phyloP scores from a whole-genome alignment of 2,329 filamentous ascomycete species.

The Periconia sp. region DNA sequence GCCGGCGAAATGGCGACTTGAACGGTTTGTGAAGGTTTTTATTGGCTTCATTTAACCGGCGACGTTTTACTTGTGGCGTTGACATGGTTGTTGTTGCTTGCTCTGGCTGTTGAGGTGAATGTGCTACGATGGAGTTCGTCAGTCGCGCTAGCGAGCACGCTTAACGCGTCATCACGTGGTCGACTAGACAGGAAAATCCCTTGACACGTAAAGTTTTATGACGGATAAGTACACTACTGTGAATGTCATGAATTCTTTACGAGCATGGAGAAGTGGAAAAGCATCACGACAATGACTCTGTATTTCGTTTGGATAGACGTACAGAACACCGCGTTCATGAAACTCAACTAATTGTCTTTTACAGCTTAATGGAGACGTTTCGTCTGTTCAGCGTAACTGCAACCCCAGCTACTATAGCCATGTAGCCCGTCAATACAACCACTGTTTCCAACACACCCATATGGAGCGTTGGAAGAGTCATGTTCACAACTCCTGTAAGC shows the following conservation, averaged over 20 bases:
- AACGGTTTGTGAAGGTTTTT: constrained; percentile 72
- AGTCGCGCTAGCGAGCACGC: constrained; percentile 1
- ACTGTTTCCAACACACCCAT: constrained; percentile 70
- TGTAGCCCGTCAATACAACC: constrained; percentile 77
- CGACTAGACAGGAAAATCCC: too few relatives aligned
- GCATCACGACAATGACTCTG: too few relatives aligned
- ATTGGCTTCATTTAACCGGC: constrained; percentile 64
- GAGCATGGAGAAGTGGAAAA: too few relatives aligned
- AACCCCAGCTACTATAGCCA: constrained; percentile 67
- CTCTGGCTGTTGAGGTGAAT: too few relatives aligned
- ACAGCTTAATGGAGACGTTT: constrained; percentile 75
- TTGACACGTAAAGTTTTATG: neutral
- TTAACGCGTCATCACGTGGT: constrained; percentile 8
- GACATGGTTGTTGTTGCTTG: constrained; percentile 44
- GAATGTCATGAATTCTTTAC: too few relatives aligned
- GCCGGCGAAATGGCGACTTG: constrained; percentile 69
- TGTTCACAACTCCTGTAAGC: constrained; percentile 85
- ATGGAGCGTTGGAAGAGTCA: constrained; percentile 83
- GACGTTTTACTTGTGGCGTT: constrained; percentile 65
- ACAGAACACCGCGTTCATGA: neutral
- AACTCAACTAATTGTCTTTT: constrained; percentile 16
- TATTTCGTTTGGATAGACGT: too few relatives aligned
- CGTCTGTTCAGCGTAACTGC: constrained; percentile 71
- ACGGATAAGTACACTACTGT: too few relatives aligned
- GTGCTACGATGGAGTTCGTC: neutral